phyloP scores from a whole-genome alignment of 495 filamentous ascomycete species.

The Chaetomidium leptoderma region DNA sequence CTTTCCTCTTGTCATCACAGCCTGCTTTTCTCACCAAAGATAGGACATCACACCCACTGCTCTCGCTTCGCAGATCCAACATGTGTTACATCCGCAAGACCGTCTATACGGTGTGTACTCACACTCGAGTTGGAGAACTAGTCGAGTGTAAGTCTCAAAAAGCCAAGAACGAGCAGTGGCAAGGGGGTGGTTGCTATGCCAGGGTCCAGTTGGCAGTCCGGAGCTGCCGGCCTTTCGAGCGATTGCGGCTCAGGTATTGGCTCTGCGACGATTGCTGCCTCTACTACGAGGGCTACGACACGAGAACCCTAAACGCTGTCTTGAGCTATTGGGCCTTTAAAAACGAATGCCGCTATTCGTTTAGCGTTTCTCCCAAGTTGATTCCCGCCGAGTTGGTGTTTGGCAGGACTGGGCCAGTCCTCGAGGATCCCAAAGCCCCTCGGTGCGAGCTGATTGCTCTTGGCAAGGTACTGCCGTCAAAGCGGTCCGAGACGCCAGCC shows the following conservation, averaged over 20 bases:
- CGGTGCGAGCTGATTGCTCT: conserved; percentile 16
- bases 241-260: conserved; percentile 3
- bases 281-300: conserved; percentile 7
- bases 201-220: background rate
- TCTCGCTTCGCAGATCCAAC: background rate
- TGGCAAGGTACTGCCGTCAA: background rate
- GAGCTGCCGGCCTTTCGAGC: background rate
- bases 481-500: background rate
- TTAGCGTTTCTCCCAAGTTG: conserved; percentile 2
- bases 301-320: background rate
- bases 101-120: conserved; percentile 23
- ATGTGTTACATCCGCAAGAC: conserved; percentile 18
- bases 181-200: background rate
- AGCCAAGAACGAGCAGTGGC: background rate
- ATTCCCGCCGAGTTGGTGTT: conserved; percentile 10
- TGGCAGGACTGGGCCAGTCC: background rate
- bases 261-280: conserved; percentile 18
- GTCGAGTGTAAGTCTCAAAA: conserved; percentile 2
- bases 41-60: background rate
- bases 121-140: background rate
- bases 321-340: conserved; percentile 24
- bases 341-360: background rate
- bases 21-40: background rate
- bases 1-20: no score
- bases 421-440: background rate